Evolutionary conservation across 331 rosid species (phyloP).

Genomic region (Quercus lobata): DNA sequence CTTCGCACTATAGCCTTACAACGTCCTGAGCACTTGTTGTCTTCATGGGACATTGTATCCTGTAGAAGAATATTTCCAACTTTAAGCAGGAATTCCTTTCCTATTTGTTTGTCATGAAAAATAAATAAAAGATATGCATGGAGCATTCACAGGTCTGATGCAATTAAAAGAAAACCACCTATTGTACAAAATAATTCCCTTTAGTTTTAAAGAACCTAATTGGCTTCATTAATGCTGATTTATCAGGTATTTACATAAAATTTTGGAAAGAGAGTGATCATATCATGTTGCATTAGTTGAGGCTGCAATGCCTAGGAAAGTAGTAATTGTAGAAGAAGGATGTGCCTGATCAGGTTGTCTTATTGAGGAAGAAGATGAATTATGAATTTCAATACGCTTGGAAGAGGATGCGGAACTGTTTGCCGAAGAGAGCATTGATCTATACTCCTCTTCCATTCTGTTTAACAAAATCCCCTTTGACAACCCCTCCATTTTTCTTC

Average conservation of each 20-base stretch:
- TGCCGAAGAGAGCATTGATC: constrained; percentile 67
- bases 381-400: constrained; percentile 46
- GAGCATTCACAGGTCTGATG: background rate
- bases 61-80: constrained; percentile 8
- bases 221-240: no score
- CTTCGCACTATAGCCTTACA: constrained; percentile 75
- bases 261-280: background rate
- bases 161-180: background rate
- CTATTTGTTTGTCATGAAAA: background rate
- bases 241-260: no score
- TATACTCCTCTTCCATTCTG: constrained; percentile 87
- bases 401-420: constrained; percentile 55
- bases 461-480: constrained; percentile 73
- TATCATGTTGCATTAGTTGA: background rate
- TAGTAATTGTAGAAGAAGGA: constrained; percentile 3
- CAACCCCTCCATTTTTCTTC: constrained; percentile 84
- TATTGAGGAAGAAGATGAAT: constrained; percentile 31
- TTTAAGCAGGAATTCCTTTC: constrained; percentile 1
- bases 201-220: no score
- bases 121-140: background rate
- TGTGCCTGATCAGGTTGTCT: constrained; percentile 37
- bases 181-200: no score
- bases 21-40: constrained; percentile 66
- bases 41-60: constrained; percentile 42
- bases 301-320: background rate